These are phyloP conservation scores for Cystobasidiaceae sp. DNA, from an alignment of 1,284 basidiomycete species.

Conservation along the genomic window DNA sequence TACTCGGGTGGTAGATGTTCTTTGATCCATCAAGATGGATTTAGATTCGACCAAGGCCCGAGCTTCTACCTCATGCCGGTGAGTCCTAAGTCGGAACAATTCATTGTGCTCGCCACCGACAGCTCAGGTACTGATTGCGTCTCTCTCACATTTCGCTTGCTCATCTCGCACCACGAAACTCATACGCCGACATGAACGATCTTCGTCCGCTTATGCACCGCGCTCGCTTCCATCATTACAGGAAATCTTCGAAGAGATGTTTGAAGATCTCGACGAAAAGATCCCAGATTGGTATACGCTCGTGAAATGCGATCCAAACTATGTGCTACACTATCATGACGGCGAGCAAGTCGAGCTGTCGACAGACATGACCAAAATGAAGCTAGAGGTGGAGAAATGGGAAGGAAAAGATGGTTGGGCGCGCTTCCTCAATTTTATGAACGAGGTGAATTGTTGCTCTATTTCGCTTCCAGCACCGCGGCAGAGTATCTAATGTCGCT, in stretches of 20 bases:
- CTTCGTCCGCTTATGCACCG: neutral
- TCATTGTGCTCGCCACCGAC: neutral
- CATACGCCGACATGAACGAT: neutral
- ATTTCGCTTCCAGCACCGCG: neutral
- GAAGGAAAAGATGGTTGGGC: constrained; percentile 52
- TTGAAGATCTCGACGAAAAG: constrained; percentile 50
- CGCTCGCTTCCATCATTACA: neutral
- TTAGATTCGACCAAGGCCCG: constrained; percentile 51
- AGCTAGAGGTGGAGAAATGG: constrained; percentile 51
- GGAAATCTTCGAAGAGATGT: constrained; percentile 51
- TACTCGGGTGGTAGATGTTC: constrained; percentile 54
- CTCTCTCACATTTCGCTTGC: neutral
- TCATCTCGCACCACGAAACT: neutral
- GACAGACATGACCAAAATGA: constrained; percentile 51
- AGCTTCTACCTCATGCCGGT: constrained; percentile 52
- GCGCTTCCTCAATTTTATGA: constrained; percentile 48
- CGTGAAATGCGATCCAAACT: constrained; percentile 51
- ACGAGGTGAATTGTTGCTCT: constrained; percentile 42
- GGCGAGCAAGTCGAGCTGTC: constrained; percentile 50
- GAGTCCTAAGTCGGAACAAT: neutral
- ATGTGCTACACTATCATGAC: constrained; percentile 51
- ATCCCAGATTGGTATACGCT: constrained; percentile 50
- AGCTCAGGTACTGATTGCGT: neutral
- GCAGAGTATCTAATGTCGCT: neutral
- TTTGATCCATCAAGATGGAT: constrained; percentile 51